Conservation (phyloP, 2,329 filamentous ascomycete genomes). For the Aaosphaeria arxii region DNA sequence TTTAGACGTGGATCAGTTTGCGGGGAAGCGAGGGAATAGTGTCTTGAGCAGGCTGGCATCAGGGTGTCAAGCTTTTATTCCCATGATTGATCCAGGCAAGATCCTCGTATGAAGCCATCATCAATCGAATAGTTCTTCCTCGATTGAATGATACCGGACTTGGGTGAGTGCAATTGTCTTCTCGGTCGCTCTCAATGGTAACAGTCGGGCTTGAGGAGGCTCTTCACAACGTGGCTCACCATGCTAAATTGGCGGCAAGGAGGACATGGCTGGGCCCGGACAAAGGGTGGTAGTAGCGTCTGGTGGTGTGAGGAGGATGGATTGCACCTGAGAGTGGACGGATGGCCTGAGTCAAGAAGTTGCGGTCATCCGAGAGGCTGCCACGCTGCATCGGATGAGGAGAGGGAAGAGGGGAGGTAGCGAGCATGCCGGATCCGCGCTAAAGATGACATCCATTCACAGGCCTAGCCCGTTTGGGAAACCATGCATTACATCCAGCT, state of each 20-base stretch:
- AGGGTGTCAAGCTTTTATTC: not conserved
- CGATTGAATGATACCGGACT: not conserved
- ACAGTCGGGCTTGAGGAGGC: not conserved
- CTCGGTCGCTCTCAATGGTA: not conserved
- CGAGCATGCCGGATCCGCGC: too few species aligned
- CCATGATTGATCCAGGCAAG: not conserved
- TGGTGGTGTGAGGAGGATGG: not conserved
- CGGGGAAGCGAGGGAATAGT: not conserved
- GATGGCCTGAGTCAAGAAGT: too few species aligned
- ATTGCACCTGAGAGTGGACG: too few species aligned
- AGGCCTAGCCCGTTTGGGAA: too few species aligned
- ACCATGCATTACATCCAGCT: too few species aligned
- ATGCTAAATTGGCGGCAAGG: not conserved
- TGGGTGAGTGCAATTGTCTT: not conserved
- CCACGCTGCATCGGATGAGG: too few species aligned
- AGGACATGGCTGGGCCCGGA: not conserved
- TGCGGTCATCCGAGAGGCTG: too few species aligned
- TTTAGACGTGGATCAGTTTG: not conserved
- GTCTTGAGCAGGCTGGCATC: not conserved
- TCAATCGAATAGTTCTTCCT: not conserved
- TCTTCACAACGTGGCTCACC: not conserved
- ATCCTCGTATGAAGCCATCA: not conserved
- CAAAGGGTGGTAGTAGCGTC: not conserved
- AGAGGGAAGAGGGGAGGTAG: too few species aligned
- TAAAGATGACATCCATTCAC: too few species aligned